Evolutionary conservation across 1,284 basidiomycete genomes (phyloP).

Genomic region (Rhodotorula sp.): DNA sequence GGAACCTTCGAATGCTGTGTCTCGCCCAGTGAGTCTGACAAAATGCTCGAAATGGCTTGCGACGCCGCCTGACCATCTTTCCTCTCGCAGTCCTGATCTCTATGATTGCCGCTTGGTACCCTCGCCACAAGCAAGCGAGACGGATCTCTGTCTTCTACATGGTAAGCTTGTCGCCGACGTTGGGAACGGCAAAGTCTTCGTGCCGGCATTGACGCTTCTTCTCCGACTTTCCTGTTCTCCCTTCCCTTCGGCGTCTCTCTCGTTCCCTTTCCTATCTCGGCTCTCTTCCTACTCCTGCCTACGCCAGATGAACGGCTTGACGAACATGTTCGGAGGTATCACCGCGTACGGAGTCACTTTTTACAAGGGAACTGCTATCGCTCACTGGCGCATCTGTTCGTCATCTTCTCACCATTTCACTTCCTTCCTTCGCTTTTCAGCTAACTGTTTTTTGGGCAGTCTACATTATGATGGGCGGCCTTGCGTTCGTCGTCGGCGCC

Average conservation of each 20-base stretch:
- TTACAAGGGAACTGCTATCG: constrained; percentile 48
- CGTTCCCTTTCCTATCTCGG: neutral
- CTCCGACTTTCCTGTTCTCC: neutral
- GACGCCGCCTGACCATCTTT: too few species aligned
- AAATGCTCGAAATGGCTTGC: constrained; percentile 59
- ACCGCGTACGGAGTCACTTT: constrained; percentile 56
- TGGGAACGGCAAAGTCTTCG: too few species aligned
- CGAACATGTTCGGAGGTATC: constrained; percentile 64
- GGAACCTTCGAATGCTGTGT: constrained; percentile 52
- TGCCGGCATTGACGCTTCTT: constrained; percentile 27
- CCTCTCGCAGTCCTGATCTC: constrained; percentile 56
- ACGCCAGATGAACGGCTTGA: constrained; percentile 55
- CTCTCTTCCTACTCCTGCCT: neutral
- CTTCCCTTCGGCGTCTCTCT: neutral
- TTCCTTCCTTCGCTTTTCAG: neutral
- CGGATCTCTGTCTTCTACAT: constrained; percentile 65
- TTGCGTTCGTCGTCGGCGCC: constrained; percentile 48
- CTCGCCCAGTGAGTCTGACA: constrained; percentile 50
- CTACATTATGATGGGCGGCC: constrained; percentile 14
- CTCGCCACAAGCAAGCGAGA: constrained; percentile 64
- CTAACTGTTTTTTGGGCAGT: neutral
- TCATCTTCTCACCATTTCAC: too few species aligned
- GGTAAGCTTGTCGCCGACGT: neutral
- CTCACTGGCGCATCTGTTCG: constrained; percentile 39
- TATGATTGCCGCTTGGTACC: constrained; percentile 67